A percentile compares a stretch with the other conserved stretches of the same genome.
phyloP scores from a whole-genome alignment of 1,284 basidiomycete genomes.

The Athelia sp. region DNA sequence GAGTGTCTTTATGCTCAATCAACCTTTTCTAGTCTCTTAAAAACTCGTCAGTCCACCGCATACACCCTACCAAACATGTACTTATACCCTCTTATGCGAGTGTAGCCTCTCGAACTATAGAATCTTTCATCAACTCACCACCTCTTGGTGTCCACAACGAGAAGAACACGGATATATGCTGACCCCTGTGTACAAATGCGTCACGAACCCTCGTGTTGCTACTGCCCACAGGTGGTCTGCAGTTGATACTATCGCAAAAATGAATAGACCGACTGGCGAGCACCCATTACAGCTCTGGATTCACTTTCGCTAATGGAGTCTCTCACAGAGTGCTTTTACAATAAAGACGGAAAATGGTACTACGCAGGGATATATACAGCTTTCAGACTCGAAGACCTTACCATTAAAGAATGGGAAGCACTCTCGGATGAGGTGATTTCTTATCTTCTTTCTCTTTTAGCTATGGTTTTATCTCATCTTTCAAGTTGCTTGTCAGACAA shows the following conservation, averaged over 20 bases:
- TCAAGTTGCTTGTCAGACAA: conserved; percentile 38
- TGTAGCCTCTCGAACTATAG: conserved; percentile 59
- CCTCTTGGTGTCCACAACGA: conserved; percentile 70
- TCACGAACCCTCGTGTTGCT: conserved; percentile 64
- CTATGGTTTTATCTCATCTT: conserved; percentile 1
- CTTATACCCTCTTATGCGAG: conserved; percentile 4
- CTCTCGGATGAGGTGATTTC: conserved; percentile 54
- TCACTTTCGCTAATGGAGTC: conserved; percentile 1
- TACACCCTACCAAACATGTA: background rate
- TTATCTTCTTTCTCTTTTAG: background rate
- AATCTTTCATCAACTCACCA: conserved; percentile 59
- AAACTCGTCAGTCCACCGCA: conserved; percentile 37
- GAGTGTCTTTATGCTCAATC: conserved; percentile 2
- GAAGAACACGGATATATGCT: conserved; percentile 78
- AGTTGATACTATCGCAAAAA: conserved; percentile 51
- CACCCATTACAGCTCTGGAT: background rate
- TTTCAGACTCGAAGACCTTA: conserved; percentile 59
- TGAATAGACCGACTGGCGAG: conserved; percentile 59
- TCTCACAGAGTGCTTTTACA: conserved; percentile 68
- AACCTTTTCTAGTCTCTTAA: conserved; percentile 35
- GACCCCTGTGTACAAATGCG: conserved; percentile 67
- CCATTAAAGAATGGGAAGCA: conserved; percentile 60
- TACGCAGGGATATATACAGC: conserved; percentile 73
- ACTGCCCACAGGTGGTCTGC: conserved; percentile 68
- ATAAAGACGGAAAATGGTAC: conserved; percentile 73